Conservation (phyloP, 805 yeast species). For the Saccharomyces jurei region DNA sequence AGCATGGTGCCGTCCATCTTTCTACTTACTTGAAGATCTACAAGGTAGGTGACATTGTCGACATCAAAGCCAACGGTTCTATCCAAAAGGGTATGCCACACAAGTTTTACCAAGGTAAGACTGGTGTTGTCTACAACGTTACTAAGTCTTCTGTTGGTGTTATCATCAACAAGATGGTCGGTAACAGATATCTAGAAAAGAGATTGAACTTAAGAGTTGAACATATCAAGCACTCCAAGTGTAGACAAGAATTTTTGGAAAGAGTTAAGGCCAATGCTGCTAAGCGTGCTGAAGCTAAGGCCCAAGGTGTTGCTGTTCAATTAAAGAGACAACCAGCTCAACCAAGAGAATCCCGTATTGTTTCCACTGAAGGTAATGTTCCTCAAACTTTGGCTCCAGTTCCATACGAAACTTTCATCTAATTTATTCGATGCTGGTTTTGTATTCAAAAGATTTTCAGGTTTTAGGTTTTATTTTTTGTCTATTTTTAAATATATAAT, state of each 20-base stretch:
- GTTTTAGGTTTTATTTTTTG: background rate
- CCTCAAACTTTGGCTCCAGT: conserved; percentile 98
- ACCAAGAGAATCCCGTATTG: conserved; percentile 90
- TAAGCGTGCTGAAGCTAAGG: conserved; percentile 88
- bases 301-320: conserved; percentile 79
- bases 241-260: conserved; percentile 98
- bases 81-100: conserved; percentile 99
- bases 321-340: conserved; percentile 97
- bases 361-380: conserved; percentile 70
- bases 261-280: conserved; percentile 97
- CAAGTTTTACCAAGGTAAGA: conserved; percentile 99
- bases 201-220: conserved; percentile 97
- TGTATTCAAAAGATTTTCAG: background rate
- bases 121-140: conserved; percentile 98
- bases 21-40: conserved; percentile 95
- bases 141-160: conserved; percentile 99
- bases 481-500: conserved; percentile 1
- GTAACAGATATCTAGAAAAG: conserved; percentile 98
- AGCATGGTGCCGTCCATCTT: conserved; percentile 87
- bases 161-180: conserved; percentile 95
- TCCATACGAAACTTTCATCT: conserved; percentile 99
- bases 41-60: conserved; percentile 99
- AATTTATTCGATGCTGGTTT: conserved; percentile 32
- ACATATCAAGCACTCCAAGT: conserved; percentile 98
- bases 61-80: conserved; percentile 98